Conservation (phyloP, 345 rosid genomes). For the Eucalyptus cloeziana region DNA sequence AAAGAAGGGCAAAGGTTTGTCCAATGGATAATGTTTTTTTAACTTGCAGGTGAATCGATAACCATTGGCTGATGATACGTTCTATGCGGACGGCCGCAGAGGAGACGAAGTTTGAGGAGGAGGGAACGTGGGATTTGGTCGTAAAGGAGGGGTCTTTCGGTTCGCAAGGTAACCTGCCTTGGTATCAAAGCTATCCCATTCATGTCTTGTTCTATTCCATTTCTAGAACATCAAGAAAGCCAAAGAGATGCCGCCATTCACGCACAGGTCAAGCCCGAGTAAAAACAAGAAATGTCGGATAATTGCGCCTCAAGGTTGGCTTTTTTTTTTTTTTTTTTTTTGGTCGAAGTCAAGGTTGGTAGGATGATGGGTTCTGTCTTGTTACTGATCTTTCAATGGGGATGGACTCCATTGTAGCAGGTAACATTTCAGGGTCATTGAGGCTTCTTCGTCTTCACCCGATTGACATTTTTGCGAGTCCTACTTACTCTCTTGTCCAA, state of each 20-base stretch:
- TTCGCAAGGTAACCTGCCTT: neutral
- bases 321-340: too few species aligned
- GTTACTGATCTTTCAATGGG: neutral
- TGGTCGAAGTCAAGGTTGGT: neutral
- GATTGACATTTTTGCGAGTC: neutral
- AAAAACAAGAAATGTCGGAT: neutral
- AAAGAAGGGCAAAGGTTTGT: neutral
- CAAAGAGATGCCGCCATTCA: neutral
- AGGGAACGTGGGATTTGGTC: neutral
- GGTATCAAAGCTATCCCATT: neutral
- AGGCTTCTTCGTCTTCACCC: neutral
- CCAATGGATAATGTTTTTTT: neutral
- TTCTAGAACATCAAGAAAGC: neutral
- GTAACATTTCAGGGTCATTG: neutral
- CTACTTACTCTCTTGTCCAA: neutral
- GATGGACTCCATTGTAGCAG: neutral
- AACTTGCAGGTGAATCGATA: neutral
- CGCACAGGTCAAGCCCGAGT: neutral
- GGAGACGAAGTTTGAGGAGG: neutral
- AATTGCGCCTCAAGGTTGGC: neutral
- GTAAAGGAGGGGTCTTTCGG: neutral
- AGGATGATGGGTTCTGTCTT: neutral
- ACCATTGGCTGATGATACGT: neutral
- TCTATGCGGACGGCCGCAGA: neutral
- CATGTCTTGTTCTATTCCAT: neutral